Conservation (phyloP, 1,284 basidiomycete genomes). For the Trichosporon ovoides region DNA sequence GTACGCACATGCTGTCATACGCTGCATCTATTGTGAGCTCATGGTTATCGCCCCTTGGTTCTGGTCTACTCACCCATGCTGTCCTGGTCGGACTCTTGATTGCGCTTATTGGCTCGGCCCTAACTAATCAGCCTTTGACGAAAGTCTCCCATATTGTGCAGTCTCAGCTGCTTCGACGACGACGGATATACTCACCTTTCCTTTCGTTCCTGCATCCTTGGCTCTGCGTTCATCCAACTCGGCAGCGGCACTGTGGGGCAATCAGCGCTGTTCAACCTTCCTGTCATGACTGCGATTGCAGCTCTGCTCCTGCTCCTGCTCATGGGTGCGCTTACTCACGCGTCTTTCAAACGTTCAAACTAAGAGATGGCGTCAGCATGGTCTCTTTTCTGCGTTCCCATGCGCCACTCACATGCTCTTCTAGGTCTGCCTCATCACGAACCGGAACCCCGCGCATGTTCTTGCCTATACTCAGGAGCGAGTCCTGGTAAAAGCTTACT, state of each 20-base stretch:
- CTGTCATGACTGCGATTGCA: not conserved
- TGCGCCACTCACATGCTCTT: slow-evolving; percentile 12
- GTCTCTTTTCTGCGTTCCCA: not conserved
- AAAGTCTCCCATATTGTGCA: not conserved
- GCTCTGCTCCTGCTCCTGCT: slow-evolving; percentile 4
- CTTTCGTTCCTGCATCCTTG: not conserved
- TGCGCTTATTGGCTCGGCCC: slow-evolving; percentile 39
- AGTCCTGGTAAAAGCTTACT: slow-evolving; percentile 62
- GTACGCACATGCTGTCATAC: slow-evolving; percentile 14
- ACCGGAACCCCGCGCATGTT: slow-evolving; percentile 24
- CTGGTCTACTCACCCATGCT: slow-evolving; percentile 62
- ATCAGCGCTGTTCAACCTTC: not conserved
- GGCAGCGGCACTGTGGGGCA: slow-evolving; percentile 4
- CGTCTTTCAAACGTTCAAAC: slow-evolving; percentile 10
- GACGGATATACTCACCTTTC: not conserved
- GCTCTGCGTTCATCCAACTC: not conserved
- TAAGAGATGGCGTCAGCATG: slow-evolving; percentile 3
- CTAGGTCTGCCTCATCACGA: slow-evolving; percentile 11
- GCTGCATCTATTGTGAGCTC: slow-evolving; percentile 3
- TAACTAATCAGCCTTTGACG: not conserved
- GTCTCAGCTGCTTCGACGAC: not conserved
- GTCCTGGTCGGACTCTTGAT: slow-evolving; percentile 60
- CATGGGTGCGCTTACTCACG: slow-evolving; percentile 8
- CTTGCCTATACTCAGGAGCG: slow-evolving; percentile 57
- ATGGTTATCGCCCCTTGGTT: not conserved